Base-by-base conservation (phyloP, 2,329 filamentous ascomycete genomes). In the Botryosphaeria agaves region DNA sequence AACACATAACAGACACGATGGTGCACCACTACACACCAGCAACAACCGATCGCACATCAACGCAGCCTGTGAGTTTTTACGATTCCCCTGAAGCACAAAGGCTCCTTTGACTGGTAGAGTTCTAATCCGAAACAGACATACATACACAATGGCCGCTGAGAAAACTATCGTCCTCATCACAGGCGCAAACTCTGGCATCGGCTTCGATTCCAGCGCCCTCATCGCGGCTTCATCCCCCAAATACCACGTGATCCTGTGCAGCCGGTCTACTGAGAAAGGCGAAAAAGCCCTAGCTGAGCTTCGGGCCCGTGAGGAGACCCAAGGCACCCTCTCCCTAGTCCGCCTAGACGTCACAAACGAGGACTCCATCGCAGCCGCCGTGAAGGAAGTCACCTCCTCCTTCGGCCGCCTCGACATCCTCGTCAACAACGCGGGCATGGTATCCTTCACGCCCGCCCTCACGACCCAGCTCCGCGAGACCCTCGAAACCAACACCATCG, bases 171-270 rank as follows among this genome's bases (percentile, higher is more conserved):
- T 27, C 14, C 25, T 27, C 12, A 27, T 27, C 25, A 27, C 25
- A 53, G 53, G 51, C 34, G 58, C 52, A 19, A 66, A 60, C 38
- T 53, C 52, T 31, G 62, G 62, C 32, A 60, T 66, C 19, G 61
- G 62, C 18, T 53, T 55, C 33, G 59, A 58, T 33, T 48, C 59
- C 5, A 52, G 52, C 14, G 29, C 39, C n/a, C 36, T 43, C 3
- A 39, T 56, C 7, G 25, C 14, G 7, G 11, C 14, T 6, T 7
- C 7, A 7, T 51, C 52, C 9, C 41, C 48, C 27, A 42, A 48
- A 32, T 59, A 59, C 38, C 48, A 56, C 34, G 40, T 61, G 31
- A 44, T 62, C 21, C 36, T 61, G 23, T 45, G 49, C 7, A 50
- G 49, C 31, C 52, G 60, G 18, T 46, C 48, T 28, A 33, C 52